A percentile compares a stretch with the other conserved stretches of the same genome.
Conservation (phyloP, 1,139 yeast genomes). For the Suhomyces kunorum region DNA sequence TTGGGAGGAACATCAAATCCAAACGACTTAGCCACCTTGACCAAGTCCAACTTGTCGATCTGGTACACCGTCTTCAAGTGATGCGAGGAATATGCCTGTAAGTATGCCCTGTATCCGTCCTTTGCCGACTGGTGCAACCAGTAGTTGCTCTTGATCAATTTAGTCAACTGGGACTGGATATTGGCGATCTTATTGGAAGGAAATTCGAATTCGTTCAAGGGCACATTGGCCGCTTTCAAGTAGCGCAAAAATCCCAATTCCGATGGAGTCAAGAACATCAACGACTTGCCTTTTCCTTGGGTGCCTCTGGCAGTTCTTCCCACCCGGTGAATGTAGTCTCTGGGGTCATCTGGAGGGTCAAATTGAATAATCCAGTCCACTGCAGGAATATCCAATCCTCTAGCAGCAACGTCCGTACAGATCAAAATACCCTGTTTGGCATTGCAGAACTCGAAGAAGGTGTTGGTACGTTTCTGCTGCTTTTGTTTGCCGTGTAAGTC, state of each 20-base stretch:
- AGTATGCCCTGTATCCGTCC: slow-evolving; percentile 94
- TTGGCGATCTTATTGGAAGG: slow-evolving; percentile 92
- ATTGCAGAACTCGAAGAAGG: slow-evolving; percentile 96
- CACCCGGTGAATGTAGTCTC: slow-evolving; percentile 44
- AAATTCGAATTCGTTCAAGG: slow-evolving; percentile 94
- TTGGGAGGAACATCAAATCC: slow-evolving; percentile 97
- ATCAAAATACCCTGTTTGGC: slow-evolving; percentile 63
- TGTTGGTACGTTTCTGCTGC: slow-evolving; percentile 96
- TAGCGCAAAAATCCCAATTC: slow-evolving; percentile 94
- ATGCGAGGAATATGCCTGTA: slow-evolving; percentile 97
- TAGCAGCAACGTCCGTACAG: slow-evolving; percentile 34
- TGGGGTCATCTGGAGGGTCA: slow-evolving; percentile 87
- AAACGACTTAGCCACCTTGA: slow-evolving; percentile 91
- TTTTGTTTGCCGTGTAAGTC: slow-evolving; percentile 98
- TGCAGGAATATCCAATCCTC: slow-evolving; percentile 33
- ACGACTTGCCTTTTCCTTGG: slow-evolving; percentile 84
- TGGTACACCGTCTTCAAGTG: slow-evolving; percentile 94
- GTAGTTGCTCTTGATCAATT: slow-evolving; percentile 86
- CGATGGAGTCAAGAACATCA: slow-evolving; percentile 91
- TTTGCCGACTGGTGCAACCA: slow-evolving; percentile 95
- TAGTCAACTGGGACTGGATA: slow-evolving; percentile 90
- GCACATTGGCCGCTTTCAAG: slow-evolving; percentile 94
- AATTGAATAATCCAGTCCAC: slow-evolving; percentile 35
- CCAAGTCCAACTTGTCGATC: slow-evolving; percentile 89
- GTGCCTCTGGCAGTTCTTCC: slow-evolving; percentile 59